A percentile compares a stretch with the other conserved stretches of the same genome.
Evolutionary conservation across 2,329 filamentous ascomycete genomes (phyloP).

Genomic region (Peltaster fructicola): DNA sequence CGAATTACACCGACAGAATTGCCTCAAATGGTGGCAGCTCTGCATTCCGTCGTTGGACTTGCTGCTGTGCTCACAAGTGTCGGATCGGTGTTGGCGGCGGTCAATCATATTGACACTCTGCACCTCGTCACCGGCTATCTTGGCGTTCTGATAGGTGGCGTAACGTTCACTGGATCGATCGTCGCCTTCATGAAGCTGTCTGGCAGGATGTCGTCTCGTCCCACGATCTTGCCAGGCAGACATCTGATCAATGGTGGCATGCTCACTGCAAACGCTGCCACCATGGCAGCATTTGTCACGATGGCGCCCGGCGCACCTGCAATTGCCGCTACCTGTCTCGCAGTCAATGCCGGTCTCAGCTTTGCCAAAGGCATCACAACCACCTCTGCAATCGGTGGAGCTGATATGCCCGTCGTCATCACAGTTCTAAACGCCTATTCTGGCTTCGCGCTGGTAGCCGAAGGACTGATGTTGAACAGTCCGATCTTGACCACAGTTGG

Average conservation of each 20-base stretch:
- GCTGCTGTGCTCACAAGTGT: constrained; percentile 79
- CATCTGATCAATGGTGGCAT: constrained; percentile 61
- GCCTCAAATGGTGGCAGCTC: constrained; percentile 72
- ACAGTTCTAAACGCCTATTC: constrained; percentile 83
- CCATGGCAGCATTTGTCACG: constrained; percentile 68
- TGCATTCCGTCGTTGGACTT: constrained; percentile 80
- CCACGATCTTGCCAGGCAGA: constrained; percentile 52
- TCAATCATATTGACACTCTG: constrained; percentile 48
- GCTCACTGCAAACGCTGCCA: constrained; percentile 58
- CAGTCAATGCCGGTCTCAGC: constrained; percentile 58
- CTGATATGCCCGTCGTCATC: constrained; percentile 85
- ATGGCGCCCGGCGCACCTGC: constrained; percentile 64
- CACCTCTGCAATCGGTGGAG: constrained; percentile 76
- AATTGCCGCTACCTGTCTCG: constrained; percentile 61
- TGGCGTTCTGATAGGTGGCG: constrained; percentile 63
- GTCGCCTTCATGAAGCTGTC: constrained; percentile 80
- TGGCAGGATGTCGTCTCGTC: constrained; percentile 63
- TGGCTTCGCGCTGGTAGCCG: constrained; percentile 75
- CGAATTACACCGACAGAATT: constrained; percentile 77
- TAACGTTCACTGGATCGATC: constrained; percentile 82
- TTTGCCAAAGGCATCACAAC: constrained; percentile 81
- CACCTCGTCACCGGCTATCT: constrained; percentile 77
- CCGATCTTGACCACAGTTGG: constrained; percentile 70
- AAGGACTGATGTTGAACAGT: constrained; percentile 85
- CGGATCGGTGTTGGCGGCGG: constrained; percentile 62